Percentiles rank a stretch among this genome's conserved stretches.
phyloP scores from a whole-genome alignment of 2,329 filamentous ascomycete genomes.

The Alternaria rosae region DNA sequence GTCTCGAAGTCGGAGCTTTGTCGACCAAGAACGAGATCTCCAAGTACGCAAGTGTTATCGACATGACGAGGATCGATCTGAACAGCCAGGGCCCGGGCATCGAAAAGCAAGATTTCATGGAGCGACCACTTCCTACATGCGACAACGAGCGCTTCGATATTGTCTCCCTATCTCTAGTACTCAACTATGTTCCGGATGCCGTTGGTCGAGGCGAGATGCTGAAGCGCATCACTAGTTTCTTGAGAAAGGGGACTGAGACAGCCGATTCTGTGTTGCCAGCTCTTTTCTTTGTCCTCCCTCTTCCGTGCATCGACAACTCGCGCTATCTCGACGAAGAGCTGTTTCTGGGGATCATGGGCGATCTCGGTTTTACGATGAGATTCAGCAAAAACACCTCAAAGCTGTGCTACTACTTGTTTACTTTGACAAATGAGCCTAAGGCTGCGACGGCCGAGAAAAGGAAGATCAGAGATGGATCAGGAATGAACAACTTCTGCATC shows the following conservation, averaged over 20 bases:
- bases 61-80: slow-evolving; percentile 85
- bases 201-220: slow-evolving; percentile 84
- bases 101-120: slow-evolving; percentile 91
- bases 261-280: slow-evolving; percentile 58
- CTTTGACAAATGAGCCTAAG: slow-evolving; percentile 51
- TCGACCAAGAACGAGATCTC: slow-evolving; percentile 87
- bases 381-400: slow-evolving; percentile 80
- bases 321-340: slow-evolving; percentile 80
- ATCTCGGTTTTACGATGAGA: slow-evolving; percentile 73
- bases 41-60: slow-evolving; percentile 68
- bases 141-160: slow-evolving; percentile 78
- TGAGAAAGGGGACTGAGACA: slow-evolving; percentile 26
- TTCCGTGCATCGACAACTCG: slow-evolving; percentile 88
- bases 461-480: slow-evolving; percentile 76
- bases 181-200: slow-evolving; percentile 91
- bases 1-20: slow-evolving; percentile 90
- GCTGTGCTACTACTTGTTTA: slow-evolving; percentile 90
- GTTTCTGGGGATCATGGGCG: slow-evolving; percentile 75
- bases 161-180: slow-evolving; percentile 87
- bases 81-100: slow-evolving; percentile 86
- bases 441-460: slow-evolving; percentile 69
- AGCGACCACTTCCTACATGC: slow-evolving; percentile 73
- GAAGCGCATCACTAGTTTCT: slow-evolving; percentile 44
- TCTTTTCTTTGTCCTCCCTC: slow-evolving; percentile 88
- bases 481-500: slow-evolving; percentile 91